Evolutionary conservation across 2,329 filamentous ascomycete species (phyloP), one percentile per base, ranked within the genome.

Genomic region (Aspergillus unguis): DNA sequence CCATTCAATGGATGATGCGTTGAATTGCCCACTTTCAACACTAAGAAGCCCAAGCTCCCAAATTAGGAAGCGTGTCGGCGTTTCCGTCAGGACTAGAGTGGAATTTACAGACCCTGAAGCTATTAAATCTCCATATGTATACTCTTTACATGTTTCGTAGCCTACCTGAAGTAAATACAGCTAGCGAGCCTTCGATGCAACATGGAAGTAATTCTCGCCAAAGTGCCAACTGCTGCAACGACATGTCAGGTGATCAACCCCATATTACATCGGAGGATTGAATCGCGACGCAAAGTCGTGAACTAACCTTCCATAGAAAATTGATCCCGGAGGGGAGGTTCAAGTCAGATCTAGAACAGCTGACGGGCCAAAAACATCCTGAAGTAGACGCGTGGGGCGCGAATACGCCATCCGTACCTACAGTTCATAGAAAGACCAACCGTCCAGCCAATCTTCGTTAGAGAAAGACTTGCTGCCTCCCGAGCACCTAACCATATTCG

Each of bases 381-480:
- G 37, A 44, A 53, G 41, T 36, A 36, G 38, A 36, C 44, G 44
- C 27, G 47, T 47, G 41, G 44, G 48, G 41, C 44, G 36, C 50
- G 44, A 33, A 56, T 23, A 7, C 6, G 9, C 43, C 48, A 41
- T 41, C 35, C 26, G 8, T 28, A 35, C 44, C 61, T 60, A 85
- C 52, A 87, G 70, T 64, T 81, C 83, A 65, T 87, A 87, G 64
- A 85, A 77, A 61, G 81, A 81, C 85, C 85, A 87, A 55, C 84
- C 84, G 70, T 87, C 84, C 54, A 81, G 69, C 57, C 70, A 67
- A 50, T 72, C 69, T 64, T 64, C 55, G 26, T 23, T 40, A 35
- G 53, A 42, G 33, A 51, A 52, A 31, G 61, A 52, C 52, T 48
- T 63, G 58, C 55, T 59, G 54, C 52, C 57, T 60, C 52, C 54